Conservation (phyloP, 257 asterid species). For the Solanum chaucha region DNA sequence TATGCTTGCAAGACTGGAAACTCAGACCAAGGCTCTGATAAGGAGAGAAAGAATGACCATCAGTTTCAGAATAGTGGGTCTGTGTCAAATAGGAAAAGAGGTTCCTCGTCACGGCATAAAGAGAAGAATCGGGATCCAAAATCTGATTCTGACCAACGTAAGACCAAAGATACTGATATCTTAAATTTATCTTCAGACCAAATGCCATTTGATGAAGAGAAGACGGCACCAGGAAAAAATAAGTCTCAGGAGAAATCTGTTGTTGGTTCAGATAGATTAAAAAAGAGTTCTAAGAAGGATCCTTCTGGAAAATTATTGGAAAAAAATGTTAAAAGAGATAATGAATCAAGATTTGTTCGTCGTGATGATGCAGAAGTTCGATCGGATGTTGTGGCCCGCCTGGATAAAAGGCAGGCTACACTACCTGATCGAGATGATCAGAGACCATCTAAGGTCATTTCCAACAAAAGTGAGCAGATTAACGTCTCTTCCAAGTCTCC, state of each 20-base stretch:
- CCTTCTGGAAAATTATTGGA: conserved; percentile 34
- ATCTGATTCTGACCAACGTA: conserved; percentile 35
- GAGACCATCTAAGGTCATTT: conserved; percentile 28
- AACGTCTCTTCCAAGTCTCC: conserved; percentile 41
- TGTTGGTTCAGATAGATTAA: conserved; percentile 35
- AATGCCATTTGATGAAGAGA: conserved; percentile 28
- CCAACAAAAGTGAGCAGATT: conserved; percentile 31
- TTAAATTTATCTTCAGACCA: conserved; percentile 24
- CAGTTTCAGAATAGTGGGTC: conserved; percentile 30
- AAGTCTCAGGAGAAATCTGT: conserved; percentile 39
- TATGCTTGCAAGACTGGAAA: conserved; percentile 19
- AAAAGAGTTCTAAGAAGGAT: conserved; percentile 46
- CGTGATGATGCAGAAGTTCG: conserved; percentile 20
- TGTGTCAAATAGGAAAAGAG: conserved; percentile 39
- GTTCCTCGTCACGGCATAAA: conserved; percentile 43
- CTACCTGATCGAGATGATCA: conserved; percentile 30
- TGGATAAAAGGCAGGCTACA: conserved; percentile 36
- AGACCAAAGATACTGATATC: conserved; percentile 29
- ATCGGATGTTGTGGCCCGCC: conserved; percentile 26
- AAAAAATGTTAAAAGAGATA: conserved; percentile 35
- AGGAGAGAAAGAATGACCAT: conserved; percentile 27
- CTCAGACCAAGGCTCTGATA: conserved; percentile 33
- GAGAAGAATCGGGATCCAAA: conserved; percentile 39
- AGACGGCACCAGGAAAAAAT: conserved; percentile 47
- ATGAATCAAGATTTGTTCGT: conserved; percentile 24